Evolutionary conservation across 306 rosid species (phyloP).

Genomic region (Purshia tridentata): DNA sequence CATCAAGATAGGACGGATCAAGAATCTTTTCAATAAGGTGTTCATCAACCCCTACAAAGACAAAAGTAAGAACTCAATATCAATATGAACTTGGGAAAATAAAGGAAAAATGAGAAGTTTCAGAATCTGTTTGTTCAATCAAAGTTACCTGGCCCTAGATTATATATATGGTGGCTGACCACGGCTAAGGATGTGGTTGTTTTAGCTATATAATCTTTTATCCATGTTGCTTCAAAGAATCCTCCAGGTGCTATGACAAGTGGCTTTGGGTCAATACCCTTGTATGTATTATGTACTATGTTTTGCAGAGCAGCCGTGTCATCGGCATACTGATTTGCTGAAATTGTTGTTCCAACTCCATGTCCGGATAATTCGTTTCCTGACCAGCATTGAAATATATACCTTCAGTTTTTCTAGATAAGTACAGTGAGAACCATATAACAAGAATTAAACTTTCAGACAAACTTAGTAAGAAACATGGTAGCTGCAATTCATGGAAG

Average conservation of each 20-base stretch:
- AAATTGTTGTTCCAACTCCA: slow-evolving; percentile 70
- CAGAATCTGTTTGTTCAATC: not conserved
- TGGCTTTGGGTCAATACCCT: slow-evolving; percentile 53
- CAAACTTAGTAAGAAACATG: not conserved
- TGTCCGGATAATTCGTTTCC: slow-evolving; percentile 85
- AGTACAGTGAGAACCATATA: not conserved
- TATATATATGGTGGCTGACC: slow-evolving; percentile 80
- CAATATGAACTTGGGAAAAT: slow-evolving; percentile 13
- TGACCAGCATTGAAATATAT: slow-evolving; percentile 19
- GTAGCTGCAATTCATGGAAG: not conserved
- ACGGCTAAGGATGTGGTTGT: slow-evolving; percentile 46
- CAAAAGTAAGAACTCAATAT: slow-evolving; percentile 11
- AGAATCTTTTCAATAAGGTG: slow-evolving; percentile 67
- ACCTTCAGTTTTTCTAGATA: not conserved
- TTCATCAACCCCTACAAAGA: slow-evolving; percentile 59
- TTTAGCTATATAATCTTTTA: slow-evolving; percentile 50
- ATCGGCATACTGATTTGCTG: slow-evolving; percentile 66
- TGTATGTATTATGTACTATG: slow-evolving; percentile 50
- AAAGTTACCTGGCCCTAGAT: slow-evolving; percentile 79
- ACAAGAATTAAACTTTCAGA: not conserved
- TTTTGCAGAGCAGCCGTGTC: slow-evolving; percentile 53
- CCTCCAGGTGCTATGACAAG: slow-evolving; percentile 87
- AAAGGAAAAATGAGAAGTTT: not conserved
- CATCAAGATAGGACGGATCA: slow-evolving; percentile 63
- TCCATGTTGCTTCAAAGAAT: slow-evolving; percentile 78